Evolutionary conservation across 257 asterid species (phyloP).

Genomic region (Ophiorrhiza pumila): DNA sequence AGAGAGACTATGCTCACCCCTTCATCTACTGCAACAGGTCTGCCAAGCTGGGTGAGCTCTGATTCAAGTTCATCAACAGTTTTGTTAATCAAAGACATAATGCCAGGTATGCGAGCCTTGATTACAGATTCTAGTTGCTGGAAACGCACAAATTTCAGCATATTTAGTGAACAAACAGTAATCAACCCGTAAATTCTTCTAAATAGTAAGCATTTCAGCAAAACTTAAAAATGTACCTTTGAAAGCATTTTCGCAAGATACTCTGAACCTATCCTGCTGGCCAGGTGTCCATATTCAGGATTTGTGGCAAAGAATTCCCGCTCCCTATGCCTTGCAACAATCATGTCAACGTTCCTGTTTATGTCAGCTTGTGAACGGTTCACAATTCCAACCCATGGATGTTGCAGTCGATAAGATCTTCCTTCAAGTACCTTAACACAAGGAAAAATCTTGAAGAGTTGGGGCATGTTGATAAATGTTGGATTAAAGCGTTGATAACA

Average conservation of each 20-base stretch:
- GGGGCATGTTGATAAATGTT: too few relatives aligned
- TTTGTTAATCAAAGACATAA: conserved; percentile 33
- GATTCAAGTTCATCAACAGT: conserved; percentile 40
- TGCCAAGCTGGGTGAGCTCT: conserved; percentile 37
- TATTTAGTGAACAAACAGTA: background rate
- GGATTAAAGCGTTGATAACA: too few relatives aligned
- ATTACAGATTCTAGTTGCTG: conserved; percentile 43
- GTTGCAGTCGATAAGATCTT: conserved; percentile 38
- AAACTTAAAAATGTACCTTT: conserved; percentile 19
- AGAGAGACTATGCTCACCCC: conserved; percentile 27
- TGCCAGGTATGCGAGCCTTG: conserved; percentile 38
- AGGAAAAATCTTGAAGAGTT: background rate
- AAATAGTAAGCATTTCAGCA: background rate
- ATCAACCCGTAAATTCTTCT: background rate
- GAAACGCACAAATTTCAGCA: conserved; percentile 6
- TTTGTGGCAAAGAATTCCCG: conserved; percentile 38
- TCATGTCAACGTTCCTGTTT: conserved; percentile 36
- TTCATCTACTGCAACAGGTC: conserved; percentile 37
- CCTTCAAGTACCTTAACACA: conserved; percentile 41
- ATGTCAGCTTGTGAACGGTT: conserved; percentile 48
- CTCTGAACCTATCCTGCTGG: conserved; percentile 44
- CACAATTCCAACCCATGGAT: conserved; percentile 51
- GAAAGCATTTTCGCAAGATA: conserved; percentile 44
- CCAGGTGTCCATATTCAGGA: conserved; percentile 36
- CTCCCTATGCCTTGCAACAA: conserved; percentile 34